These are phyloP conservation scores for Xylaria venustula DNA, from an alignment of 495 filamentous ascomycete species.

Conservation along the genomic window DNA sequence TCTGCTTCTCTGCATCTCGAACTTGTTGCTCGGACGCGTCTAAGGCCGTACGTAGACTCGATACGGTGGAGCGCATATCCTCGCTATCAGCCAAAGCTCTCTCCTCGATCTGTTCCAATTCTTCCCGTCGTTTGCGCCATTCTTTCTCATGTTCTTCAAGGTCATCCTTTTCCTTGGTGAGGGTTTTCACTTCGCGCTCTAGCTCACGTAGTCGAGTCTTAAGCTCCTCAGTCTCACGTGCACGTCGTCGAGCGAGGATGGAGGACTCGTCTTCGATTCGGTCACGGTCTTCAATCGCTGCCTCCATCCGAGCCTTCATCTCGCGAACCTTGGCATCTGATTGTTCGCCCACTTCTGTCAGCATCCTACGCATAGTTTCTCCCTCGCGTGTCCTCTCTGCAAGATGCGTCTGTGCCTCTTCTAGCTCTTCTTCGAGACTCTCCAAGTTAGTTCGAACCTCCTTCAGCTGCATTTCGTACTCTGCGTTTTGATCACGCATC, in stretches of 20 bases:
- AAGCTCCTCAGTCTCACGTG: slow-evolving; percentile 84
- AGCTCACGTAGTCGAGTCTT: slow-evolving; percentile 74
- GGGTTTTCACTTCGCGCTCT: slow-evolving; percentile 70
- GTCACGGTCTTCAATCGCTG: slow-evolving; percentile 86
- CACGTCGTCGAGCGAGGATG: slow-evolving; percentile 68
- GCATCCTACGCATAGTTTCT: slow-evolving; percentile 88
- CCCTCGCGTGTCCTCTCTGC: slow-evolving; percentile 89
- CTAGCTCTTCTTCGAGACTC: slow-evolving; percentile 88
- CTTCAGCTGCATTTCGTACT: slow-evolving; percentile 90
- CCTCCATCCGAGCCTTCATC: slow-evolving; percentile 85
- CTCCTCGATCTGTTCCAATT: slow-evolving; percentile 68
- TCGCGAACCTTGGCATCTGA: slow-evolving; percentile 79
- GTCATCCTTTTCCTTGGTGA: slow-evolving; percentile 67
- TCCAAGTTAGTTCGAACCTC: slow-evolving; percentile 81
- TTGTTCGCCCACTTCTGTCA: slow-evolving; percentile 82
- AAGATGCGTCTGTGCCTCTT: slow-evolving; percentile 84
- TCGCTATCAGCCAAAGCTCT: slow-evolving; percentile 66
- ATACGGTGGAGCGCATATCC: slow-evolving; percentile 76
- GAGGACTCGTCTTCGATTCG: slow-evolving; percentile 87
- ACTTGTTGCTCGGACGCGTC: slow-evolving; percentile 87
- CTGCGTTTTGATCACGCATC: slow-evolving; percentile 87
- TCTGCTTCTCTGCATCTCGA: slow-evolving; percentile 77
- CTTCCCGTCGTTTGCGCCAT: slow-evolving; percentile 68
- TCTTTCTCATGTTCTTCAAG: slow-evolving; percentile 61
- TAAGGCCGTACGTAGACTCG: slow-evolving; percentile 71